These are phyloP conservation scores for Leccinum ochraceum DNA, from an alignment of 768 basidiomycete genomes.

Conservation along the genomic window DNA sequence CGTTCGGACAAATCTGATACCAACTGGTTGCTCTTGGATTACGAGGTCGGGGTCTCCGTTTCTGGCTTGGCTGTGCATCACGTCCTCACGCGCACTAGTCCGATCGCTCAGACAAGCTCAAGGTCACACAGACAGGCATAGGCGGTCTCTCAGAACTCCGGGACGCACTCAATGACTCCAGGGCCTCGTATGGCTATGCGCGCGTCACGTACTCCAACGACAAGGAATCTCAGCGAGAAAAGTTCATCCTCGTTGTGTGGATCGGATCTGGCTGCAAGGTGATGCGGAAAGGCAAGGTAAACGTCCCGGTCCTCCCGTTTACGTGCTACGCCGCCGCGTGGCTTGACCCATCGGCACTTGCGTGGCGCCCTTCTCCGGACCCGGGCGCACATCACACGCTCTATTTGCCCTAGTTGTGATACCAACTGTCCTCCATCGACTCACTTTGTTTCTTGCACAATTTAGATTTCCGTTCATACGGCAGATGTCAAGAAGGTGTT, in stretches of 20 bases:
- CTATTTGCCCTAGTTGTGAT: conserved; percentile 26
- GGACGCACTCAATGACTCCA: conserved; percentile 65
- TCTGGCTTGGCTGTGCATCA: conserved; percentile 20
- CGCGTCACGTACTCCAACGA: conserved; percentile 86
- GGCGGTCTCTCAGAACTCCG: conserved; percentile 81
- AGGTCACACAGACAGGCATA: conserved; percentile 74
- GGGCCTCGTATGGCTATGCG: conserved; percentile 82
- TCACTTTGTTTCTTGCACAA: conserved; percentile 20
- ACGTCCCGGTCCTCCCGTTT: conserved; percentile 25
- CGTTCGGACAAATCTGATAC: conserved; percentile 82
- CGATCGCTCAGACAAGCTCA: conserved; percentile 80
- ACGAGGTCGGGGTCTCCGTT: conserved; percentile 57
- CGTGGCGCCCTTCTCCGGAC: conserved; percentile 6
- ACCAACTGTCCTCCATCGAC: conserved; percentile 32
- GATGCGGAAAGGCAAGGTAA: conserved; percentile 90
- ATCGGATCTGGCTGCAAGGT: conserved; percentile 82
- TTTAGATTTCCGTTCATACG: conserved; percentile 87
- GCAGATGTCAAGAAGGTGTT: conserved; percentile 86
- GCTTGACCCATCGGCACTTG: conserved; percentile 9
- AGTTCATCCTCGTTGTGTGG: conserved; percentile 85
- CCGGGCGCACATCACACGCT: conserved; percentile 25
- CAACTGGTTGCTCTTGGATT: conserved; percentile 91
- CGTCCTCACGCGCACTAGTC: conserved; percentile 38
- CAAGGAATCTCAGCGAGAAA: conserved; percentile 84
- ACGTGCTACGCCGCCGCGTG: conserved; percentile 19